phyloP scores from a whole-genome alignment of 1,284 basidiomycete genomes.

The Microbotryum scabiosae region DNA sequence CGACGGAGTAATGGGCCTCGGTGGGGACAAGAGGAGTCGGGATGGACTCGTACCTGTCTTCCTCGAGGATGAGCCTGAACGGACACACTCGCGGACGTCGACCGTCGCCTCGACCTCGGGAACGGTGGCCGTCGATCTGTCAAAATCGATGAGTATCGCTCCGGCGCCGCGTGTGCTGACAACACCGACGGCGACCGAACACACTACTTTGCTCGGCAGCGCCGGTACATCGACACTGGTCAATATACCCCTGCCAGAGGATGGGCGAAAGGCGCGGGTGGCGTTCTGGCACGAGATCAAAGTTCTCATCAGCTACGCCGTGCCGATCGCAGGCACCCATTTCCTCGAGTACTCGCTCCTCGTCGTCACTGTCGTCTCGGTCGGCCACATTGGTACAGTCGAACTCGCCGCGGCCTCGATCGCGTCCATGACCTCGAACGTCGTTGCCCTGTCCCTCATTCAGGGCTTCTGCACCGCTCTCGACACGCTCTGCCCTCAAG shows the following conservation, averaged over 20 bases:
- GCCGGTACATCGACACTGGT: not conserved
- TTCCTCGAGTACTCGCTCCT: slow-evolving; percentile 29
- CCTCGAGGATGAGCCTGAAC: too few species aligned
- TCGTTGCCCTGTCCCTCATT: slow-evolving; percentile 29
- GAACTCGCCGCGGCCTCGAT: slow-evolving; percentile 33
- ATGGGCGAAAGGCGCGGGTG: slow-evolving; percentile 8
- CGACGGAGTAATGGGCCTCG: too few species aligned
- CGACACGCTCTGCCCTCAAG: slow-evolving; percentile 35
- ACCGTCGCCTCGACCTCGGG: too few species aligned
- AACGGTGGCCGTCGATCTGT: too few species aligned
- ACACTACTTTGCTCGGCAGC: not conserved
- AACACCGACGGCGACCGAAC: not conserved
- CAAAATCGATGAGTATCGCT: too few species aligned
- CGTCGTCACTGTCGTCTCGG: slow-evolving; percentile 25
- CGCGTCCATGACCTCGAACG: slow-evolving; percentile 32
- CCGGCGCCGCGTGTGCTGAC: too few species aligned
- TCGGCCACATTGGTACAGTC: slow-evolving; percentile 34
- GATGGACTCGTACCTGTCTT: too few species aligned
- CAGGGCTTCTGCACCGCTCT: slow-evolving; percentile 30
- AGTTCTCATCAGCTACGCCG: slow-evolving; percentile 12
- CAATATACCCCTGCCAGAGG: slow-evolving; percentile 4
- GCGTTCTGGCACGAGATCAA: slow-evolving; percentile 4
- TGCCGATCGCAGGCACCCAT: slow-evolving; percentile 25
- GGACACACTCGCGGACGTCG: too few species aligned
- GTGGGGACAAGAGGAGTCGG: too few species aligned